Conservation (phyloP, 2,329 filamentous ascomycete species). For the Penicillium sp. region DNA sequence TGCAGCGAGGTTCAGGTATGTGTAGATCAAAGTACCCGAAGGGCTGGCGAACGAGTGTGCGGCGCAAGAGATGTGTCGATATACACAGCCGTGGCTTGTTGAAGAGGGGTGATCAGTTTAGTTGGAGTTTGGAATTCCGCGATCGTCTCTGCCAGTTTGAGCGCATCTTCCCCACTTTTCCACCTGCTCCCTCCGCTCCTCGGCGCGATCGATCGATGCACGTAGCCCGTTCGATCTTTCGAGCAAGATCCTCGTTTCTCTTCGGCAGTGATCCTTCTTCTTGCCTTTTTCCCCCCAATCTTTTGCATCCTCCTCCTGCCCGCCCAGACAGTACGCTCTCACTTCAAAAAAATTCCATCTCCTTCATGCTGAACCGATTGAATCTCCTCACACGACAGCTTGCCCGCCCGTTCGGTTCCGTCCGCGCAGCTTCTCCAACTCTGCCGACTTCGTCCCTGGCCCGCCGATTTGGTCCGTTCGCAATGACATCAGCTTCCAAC, state of each 20-base stretch:
- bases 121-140: too few relatives aligned
- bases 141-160: too few relatives aligned
- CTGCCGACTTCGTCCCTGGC: conserved; percentile 28
- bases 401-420: conserved; percentile 55
- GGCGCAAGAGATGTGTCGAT: too few relatives aligned
- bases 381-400: conserved; percentile 69
- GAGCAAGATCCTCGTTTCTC: conserved; percentile 2
- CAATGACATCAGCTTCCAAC: conserved; percentile 42
- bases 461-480: conserved; percentile 16
- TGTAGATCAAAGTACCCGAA: too few relatives aligned
- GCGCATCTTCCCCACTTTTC: conserved; percentile 5
- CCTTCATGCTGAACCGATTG: conserved; percentile 68
- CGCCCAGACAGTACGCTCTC: neutral
- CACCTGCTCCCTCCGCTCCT: neutral
- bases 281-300: neutral
- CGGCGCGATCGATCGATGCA: neutral
- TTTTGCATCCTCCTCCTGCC: conserved; percentile 2
- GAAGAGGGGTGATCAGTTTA: too few relatives aligned
- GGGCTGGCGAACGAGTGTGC: too few relatives aligned
- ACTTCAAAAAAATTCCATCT: neutral
- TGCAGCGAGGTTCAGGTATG: too few relatives aligned
- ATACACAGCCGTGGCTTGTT: too few relatives aligned
- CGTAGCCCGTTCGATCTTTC: neutral
- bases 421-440: conserved; percentile 41
- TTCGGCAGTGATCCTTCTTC: too few relatives aligned